Base-by-base conservation (phyloP, 1,284 basidiomycete genomes). In the Austroboletus olivaceoglutinosus region DNA sequence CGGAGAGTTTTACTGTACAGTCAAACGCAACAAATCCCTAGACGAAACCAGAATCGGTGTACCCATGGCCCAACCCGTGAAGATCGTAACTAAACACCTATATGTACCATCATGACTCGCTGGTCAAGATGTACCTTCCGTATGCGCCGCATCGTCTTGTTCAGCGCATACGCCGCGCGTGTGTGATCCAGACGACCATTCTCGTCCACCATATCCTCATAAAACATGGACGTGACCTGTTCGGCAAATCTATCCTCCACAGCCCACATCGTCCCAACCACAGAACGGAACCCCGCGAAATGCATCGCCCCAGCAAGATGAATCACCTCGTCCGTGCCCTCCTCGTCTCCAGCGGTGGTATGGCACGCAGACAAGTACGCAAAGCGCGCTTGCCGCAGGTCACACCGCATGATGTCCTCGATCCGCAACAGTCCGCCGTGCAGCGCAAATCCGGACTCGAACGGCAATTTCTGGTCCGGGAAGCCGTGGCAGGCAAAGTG, bases 361-460 rank as follows among this genome's bases (percentile, higher is more conserved):
- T 70, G 58, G 43, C 67, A 71, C 2, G 67, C 67, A 12, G 67
- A 64, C 16, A 72, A 51, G 40, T 71, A 69, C 0, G 68, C 69
- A 16, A 72, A 62, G 22, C 66, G 58, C 6, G 68, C 64, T 23
- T 60, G 45, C 15, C 57, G 50, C 7, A 61, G 43, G 11, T 58
- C 31, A 3, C 57, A 56, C n/a, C 58, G 53, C 2, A 65, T 58
- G 13, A 71, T 52, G 33, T 66, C 55, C 2, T 49, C 45, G 12
- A 70, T 38, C 1, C 47, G 57, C 19, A 65, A 47, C 1, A 23
- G 54, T 9, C 55, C 55, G 15, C 58, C 60, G 10, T 58, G 48
- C 21, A 67, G 55, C 12, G 50, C 45, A 41, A 69, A 62, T 1
- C 48, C 53, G 4, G 61, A 58, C 1, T 60, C 45, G 41, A 68